These are phyloP conservation scores for Trichoderma semiorbis DNA, from an alignment of 2,329 filamentous ascomycete genomes.

Conservation along the genomic window DNA sequence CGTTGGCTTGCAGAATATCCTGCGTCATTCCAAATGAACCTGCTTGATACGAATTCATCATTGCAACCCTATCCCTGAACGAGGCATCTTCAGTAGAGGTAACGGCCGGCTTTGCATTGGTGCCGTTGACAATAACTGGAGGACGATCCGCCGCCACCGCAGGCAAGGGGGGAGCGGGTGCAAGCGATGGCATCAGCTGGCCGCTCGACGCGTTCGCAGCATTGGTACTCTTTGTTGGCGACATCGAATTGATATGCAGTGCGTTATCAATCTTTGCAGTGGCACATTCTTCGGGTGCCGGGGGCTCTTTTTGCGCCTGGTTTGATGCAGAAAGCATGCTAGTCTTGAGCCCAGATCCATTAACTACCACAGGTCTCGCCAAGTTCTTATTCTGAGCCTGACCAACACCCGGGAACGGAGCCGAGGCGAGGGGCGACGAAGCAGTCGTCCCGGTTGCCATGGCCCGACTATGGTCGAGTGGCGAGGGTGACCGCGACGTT, in stretches of 20 bases:
- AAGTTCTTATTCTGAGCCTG: slow-evolving; percentile 31
- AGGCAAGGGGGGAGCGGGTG: slow-evolving; percentile 20
- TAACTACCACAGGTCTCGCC: slow-evolving; percentile 51
- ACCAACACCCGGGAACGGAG: slow-evolving; percentile 34
- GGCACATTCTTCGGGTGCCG: slow-evolving; percentile 24
- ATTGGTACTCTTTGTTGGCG: neutral
- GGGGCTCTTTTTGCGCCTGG: slow-evolving; percentile 3
- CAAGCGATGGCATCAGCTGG: slow-evolving; percentile 2
- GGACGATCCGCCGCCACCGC: slow-evolving; percentile 24
- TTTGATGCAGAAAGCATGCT: slow-evolving; percentile 26
- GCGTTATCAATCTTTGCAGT: slow-evolving; percentile 27
- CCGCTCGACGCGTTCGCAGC: neutral
- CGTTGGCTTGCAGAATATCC: slow-evolving; percentile 32
- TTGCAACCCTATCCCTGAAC: slow-evolving; percentile 41
- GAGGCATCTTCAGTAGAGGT: slow-evolving; percentile 36
- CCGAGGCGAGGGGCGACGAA: slow-evolving; percentile 37
- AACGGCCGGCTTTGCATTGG: slow-evolving; percentile 23
- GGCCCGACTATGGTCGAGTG: slow-evolving; percentile 48
- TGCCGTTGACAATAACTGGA: slow-evolving; percentile 38
- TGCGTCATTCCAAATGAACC: slow-evolving; percentile 18
- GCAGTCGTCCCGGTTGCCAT: slow-evolving; percentile 39
- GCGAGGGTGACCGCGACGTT: slow-evolving; percentile 55
- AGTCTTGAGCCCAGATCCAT: slow-evolving; percentile 43
- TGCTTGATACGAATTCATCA: slow-evolving; percentile 36
- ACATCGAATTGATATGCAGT: slow-evolving; percentile 26